Conservation (phyloP, 306 rosid species). For the Casuarina equisetifolia region DNA sequence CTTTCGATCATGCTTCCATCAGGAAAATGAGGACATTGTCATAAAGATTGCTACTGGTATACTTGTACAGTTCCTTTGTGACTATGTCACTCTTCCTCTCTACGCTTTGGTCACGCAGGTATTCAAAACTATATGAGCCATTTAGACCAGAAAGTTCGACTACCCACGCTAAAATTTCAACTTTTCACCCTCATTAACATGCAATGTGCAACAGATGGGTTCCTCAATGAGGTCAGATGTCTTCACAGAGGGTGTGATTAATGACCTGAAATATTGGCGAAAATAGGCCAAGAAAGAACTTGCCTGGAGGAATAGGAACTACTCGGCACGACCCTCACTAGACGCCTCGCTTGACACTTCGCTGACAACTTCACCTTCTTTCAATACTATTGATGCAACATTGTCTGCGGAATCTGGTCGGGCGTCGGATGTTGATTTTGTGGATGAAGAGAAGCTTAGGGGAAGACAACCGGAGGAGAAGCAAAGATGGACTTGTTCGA, state of each 20-base stretch:
- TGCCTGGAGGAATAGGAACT: conserved; percentile 16
- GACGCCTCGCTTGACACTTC: conserved; percentile 29
- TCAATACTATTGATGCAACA: conserved; percentile 24
- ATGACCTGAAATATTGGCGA: conserved; percentile 49
- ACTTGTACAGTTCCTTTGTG: conserved; percentile 49
- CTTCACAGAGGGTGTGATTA: conserved; percentile 43
- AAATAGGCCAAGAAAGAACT: conserved; percentile 38
- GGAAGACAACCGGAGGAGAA: not conserved
- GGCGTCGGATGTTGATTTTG: conserved; percentile 2
- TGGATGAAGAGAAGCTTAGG: not conserved
- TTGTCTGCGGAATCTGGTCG: conserved; percentile 20
- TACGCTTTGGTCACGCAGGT: conserved; percentile 70
- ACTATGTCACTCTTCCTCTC: conserved; percentile 63
- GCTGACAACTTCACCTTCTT: conserved; percentile 39
- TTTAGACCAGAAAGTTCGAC: not conserved
- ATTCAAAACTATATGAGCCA: not conserved
- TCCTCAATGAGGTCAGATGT: conserved; percentile 49
- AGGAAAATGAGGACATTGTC: conserved; percentile 37
- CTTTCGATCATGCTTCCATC: conserved; percentile 60
- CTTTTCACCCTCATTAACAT: not conserved
- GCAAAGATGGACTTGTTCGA: conserved; percentile 15
- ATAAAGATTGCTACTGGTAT: conserved; percentile 46
- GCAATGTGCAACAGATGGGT: conserved; percentile 49
- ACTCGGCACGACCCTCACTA: conserved; percentile 14
- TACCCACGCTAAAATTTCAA: not conserved